A percentile compares a stretch with the other conserved stretches of the same genome.
These are phyloP conservation scores for Eustoma russellianum DNA, from an alignment of 257 asterid species.

Conservation along the genomic window DNA sequence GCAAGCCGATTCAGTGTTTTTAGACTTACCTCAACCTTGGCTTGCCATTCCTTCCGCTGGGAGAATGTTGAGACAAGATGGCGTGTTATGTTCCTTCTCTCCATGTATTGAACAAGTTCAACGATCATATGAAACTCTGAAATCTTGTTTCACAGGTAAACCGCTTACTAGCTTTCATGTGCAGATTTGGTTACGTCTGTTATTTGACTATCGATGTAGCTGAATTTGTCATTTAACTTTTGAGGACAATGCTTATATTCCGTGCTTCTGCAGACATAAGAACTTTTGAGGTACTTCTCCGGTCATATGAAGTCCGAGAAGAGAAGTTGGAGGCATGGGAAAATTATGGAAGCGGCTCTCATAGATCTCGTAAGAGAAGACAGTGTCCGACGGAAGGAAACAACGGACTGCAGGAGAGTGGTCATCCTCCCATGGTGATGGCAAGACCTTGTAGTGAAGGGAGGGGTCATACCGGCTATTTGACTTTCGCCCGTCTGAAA, in stretches of 20 bases:
- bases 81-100: slow-evolving; percentile 85
- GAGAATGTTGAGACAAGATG: slow-evolving; percentile 86
- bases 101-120: slow-evolving; percentile 99
- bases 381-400: slow-evolving; percentile 29
- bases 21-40: slow-evolving; percentile 99
- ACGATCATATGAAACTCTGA: slow-evolving; percentile 66
- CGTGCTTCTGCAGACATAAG: slow-evolving; percentile 48
- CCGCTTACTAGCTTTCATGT: background rate
- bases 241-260: slow-evolving; percentile 5
- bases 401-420: slow-evolving; percentile 30
- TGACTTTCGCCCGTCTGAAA: slow-evolving; percentile 83
- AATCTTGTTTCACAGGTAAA: slow-evolving; percentile 59
- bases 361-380: slow-evolving; percentile 60
- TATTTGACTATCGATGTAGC: background rate
- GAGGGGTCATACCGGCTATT: slow-evolving; percentile 90
- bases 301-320: slow-evolving; percentile 71
- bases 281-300: slow-evolving; percentile 85
- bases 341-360: slow-evolving; percentile 34
- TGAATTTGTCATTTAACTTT: background rate
- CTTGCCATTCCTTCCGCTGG: slow-evolving; percentile 88
- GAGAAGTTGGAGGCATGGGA: slow-evolving; percentile 46
- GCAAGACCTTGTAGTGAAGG: slow-evolving; percentile 71
- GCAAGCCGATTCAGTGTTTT: slow-evolving; percentile 71
- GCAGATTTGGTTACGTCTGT: background rate
- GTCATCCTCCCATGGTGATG: slow-evolving; percentile 31